Percentiles rank a stretch among this genome's conserved stretches.
Evolutionary conservation across 345 rosid genomes (phyloP).

Genomic region (Euphorbia peplus): DNA sequence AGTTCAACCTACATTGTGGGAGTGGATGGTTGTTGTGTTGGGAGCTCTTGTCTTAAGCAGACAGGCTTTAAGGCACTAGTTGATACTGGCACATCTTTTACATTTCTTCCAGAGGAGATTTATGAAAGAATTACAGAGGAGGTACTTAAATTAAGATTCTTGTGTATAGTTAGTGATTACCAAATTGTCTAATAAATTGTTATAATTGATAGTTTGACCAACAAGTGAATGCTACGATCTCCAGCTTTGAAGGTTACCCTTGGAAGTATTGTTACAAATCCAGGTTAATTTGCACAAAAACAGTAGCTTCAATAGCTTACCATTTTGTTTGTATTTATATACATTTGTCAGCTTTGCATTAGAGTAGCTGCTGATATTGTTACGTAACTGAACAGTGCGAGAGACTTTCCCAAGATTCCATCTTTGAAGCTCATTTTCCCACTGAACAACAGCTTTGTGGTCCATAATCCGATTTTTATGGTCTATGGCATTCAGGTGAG

Average conservation of each 20-base stretch:
- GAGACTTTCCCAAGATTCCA: slow-evolving; percentile 55
- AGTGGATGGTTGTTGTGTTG: slow-evolving; percentile 68
- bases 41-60: slow-evolving; percentile 59
- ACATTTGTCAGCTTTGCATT: background rate
- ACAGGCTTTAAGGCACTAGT: slow-evolving; percentile 53
- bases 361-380: background rate
- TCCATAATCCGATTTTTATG: slow-evolving; percentile 62
- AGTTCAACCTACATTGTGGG: slow-evolving; percentile 65
- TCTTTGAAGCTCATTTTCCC: slow-evolving; percentile 60
- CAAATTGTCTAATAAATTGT: slow-evolving; percentile 14
- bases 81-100: slow-evolving; percentile 88
- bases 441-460: slow-evolving; percentile 62
- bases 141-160: slow-evolving; percentile 35
- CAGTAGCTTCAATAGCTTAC: slow-evolving; percentile 6
- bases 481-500: slow-evolving; percentile 63
- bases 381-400: slow-evolving; percentile 35
- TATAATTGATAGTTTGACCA: slow-evolving; percentile 49
- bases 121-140: slow-evolving; percentile 52
- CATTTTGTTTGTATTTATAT: background rate
- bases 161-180: background rate
- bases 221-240: slow-evolving; percentile 49
- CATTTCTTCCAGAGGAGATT: slow-evolving; percentile 59
- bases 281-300: slow-evolving; percentile 44
- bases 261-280: slow-evolving; percentile 79
- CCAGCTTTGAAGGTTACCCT: slow-evolving; percentile 45